These are phyloP conservation scores for Ogataea allantospora DNA, from an alignment of 805 yeast species.

Conservation along the genomic window DNA sequence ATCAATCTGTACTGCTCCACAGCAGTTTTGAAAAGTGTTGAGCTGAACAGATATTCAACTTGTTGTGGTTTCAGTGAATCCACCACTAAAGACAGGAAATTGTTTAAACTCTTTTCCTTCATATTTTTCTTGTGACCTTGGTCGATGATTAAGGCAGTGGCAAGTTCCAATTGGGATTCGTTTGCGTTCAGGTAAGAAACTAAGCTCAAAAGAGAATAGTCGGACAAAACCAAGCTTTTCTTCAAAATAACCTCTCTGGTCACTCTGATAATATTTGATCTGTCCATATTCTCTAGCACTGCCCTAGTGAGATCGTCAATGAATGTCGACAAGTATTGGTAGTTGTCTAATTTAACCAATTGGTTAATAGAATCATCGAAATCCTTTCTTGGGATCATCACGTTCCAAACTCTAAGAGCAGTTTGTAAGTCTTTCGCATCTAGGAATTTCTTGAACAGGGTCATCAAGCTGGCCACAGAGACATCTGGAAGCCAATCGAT, in stretches of 20 bases:
- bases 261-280: conserved; percentile 27
- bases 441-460: conserved; percentile 25
- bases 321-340: conserved; percentile 17
- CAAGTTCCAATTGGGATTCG: conserved; percentile 18
- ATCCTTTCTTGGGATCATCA: conserved; percentile 32
- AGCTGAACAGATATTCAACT: conserved; percentile 17
- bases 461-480: conserved; percentile 26
- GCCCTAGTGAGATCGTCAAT: conserved; percentile 25
- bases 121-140: conserved; percentile 32
- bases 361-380: conserved; percentile 26
- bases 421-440: conserved; percentile 22
- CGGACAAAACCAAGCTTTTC: conserved; percentile 26
- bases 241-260: conserved; percentile 33
- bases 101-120: conserved; percentile 22
- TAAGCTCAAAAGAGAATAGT: conserved; percentile 24
- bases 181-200: conserved; percentile 25
- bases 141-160: conserved; percentile 27
- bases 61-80: conserved; percentile 28
- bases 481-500: conserved; percentile 36
- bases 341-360: conserved; percentile 17
- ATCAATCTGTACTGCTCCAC: conserved; percentile 35
- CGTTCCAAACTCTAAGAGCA: conserved; percentile 33
- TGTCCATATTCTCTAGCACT: conserved; percentile 22
- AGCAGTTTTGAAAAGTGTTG: conserved; percentile 28
- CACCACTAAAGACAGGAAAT: conserved; percentile 31